Percentiles rank a stretch among this genome's conserved stretches.
phyloP scores from a whole-genome alignment of 768 basidiomycete species.

The Suillus occidentalis region DNA sequence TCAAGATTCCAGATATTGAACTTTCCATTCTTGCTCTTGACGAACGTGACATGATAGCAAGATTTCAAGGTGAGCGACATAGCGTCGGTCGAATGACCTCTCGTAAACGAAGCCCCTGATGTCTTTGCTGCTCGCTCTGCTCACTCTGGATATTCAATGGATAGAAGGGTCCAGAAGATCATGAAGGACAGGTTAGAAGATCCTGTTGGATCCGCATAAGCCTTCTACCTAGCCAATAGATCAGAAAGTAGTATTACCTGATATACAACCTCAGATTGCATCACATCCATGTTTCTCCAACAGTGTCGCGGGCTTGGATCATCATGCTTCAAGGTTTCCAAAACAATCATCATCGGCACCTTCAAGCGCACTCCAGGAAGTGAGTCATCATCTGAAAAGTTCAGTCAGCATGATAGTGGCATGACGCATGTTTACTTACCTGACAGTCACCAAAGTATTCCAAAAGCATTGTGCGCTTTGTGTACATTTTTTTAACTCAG shows the following conservation, averaged over 20 bases:
- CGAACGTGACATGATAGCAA: slow-evolving; percentile 43
- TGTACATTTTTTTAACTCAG: slow-evolving; percentile 45
- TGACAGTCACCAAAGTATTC: slow-evolving; percentile 87
- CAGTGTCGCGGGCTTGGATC: slow-evolving; percentile 71
- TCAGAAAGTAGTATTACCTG: slow-evolving; percentile 49
- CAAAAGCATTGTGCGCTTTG: slow-evolving; percentile 83
- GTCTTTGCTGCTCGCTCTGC: slow-evolving; percentile 63
- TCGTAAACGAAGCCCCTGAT: slow-evolving; percentile 69
- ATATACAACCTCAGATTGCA: slow-evolving; percentile 90
- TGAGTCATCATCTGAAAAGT: slow-evolving; percentile 68
- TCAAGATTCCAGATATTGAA: slow-evolving; percentile 14
- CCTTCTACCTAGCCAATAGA: neutral
- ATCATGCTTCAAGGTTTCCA: slow-evolving; percentile 78
- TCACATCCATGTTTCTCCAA: slow-evolving; percentile 97
- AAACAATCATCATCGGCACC: slow-evolving; percentile 81
- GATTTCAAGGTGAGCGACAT: slow-evolving; percentile 71
- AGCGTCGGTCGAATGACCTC: slow-evolving; percentile 73
- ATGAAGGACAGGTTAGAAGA: slow-evolving; percentile 84
- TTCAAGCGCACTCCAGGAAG: slow-evolving; percentile 83
- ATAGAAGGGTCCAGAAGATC: slow-evolving; percentile 75
- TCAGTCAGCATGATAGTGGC: slow-evolving; percentile 9
- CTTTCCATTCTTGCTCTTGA: slow-evolving; percentile 13
- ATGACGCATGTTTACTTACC: slow-evolving; percentile 45
- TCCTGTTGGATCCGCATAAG: slow-evolving; percentile 43
- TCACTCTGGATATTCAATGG: slow-evolving; percentile 45